These are phyloP conservation scores for Eucalyptus regnans DNA, from an alignment of 345 rosid genomes.

Conservation along the genomic window DNA sequence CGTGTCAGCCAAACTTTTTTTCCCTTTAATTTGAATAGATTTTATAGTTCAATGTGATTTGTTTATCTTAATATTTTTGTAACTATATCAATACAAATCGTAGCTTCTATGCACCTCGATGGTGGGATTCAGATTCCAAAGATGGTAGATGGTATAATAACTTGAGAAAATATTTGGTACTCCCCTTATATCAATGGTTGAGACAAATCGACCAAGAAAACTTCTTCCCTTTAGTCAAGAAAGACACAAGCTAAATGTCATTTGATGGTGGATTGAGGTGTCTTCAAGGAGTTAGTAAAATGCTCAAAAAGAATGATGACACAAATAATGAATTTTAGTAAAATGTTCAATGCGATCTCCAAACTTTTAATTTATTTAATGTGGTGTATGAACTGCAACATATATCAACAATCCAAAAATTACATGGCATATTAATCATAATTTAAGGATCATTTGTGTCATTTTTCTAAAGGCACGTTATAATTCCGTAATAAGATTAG, in stretches of 20 bases:
- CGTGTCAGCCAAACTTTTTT: background rate
- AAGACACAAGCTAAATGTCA: background rate
- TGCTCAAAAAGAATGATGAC: background rate
- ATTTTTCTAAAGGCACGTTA: background rate
- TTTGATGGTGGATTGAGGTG: background rate
- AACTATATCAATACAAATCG: background rate
- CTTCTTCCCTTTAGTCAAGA: background rate
- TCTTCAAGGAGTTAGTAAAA: background rate
- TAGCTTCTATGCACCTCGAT: background rate
- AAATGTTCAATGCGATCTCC: rapidly evolving
- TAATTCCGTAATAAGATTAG: background rate
- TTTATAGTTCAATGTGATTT: background rate
- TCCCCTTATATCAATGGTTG: background rate
- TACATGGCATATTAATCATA: rapidly evolving
- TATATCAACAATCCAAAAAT: rapidly evolving
- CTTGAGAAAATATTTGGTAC: background rate
- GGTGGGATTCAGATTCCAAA: background rate
- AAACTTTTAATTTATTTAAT: too few species aligned
- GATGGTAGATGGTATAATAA: background rate
- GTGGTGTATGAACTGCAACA: rapidly evolving
- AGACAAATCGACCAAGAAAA: background rate
- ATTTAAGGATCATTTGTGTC: too few species aligned
- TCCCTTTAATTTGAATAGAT: background rate
- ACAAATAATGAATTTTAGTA: too few species aligned
- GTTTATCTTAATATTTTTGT: background rate